Evolutionary conservation across 2,329 filamentous ascomycete species (phyloP).

Genomic region (Colletotrichum coccodes): DNA sequence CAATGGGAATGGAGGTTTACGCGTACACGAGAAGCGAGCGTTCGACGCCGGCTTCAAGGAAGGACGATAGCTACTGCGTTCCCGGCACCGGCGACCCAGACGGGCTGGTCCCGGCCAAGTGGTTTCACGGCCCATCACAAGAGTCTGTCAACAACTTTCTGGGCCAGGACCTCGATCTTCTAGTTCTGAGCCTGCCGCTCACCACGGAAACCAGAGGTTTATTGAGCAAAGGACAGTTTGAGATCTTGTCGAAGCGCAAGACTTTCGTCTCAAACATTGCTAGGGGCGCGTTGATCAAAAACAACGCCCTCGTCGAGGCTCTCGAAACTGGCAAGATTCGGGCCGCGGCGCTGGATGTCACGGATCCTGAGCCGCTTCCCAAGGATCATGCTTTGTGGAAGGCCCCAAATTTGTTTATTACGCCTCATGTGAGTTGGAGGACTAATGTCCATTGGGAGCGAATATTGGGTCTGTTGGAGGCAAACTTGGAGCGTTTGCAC

Average conservation of each 20-base stretch:
- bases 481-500: conserved; percentile 42
- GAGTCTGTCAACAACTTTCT: conserved; percentile 53
- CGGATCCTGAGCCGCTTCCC: conserved; percentile 78
- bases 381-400: conserved; percentile 72
- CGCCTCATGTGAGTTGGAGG: conserved; percentile 49
- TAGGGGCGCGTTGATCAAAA: conserved; percentile 57
- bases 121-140: conserved; percentile 50
- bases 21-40: conserved; percentile 73
- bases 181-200: conserved; percentile 54
- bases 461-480: conserved; percentile 39
- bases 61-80: conserved; percentile 70
- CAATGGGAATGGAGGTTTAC: conserved; percentile 74
- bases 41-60: conserved; percentile 65
- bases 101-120: conserved; percentile 51
- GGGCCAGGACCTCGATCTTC: conserved; percentile 51
- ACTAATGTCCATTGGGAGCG: conserved; percentile 35
- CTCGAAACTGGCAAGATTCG: conserved; percentile 51
- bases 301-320: conserved; percentile 65
- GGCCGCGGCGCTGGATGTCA: conserved; percentile 77
- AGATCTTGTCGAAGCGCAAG: conserved; percentile 50
- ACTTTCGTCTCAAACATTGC: conserved; percentile 75
- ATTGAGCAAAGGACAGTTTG: conserved; percentile 56
- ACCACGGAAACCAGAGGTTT: conserved; percentile 48
- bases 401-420: conserved; percentile 70
- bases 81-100: conserved; percentile 66